Percentiles rank a stretch among this genome's conserved stretches.
Conservation (phyloP, 148 eudicot genomes). For the Dysphania ambrosioides region DNA sequence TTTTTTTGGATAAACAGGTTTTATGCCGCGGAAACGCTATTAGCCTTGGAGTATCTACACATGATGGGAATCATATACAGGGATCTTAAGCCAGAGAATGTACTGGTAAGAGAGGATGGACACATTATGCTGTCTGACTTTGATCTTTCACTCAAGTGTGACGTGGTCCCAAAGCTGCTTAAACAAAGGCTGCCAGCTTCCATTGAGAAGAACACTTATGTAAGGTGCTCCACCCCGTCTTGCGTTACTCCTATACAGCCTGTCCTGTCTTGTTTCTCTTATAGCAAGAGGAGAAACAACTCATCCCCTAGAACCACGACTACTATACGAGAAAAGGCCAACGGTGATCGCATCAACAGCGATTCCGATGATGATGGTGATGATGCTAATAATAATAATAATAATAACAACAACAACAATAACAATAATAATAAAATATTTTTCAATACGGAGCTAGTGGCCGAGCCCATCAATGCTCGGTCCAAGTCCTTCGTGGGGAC, state of each 20-base stretch:
- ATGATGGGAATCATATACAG: conserved; percentile 80
- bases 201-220: conserved; percentile 9
- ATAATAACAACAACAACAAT: not conserved
- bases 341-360: conserved; percentile 25
- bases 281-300: conserved; percentile 26
- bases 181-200: conserved; percentile 28
- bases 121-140: conserved; percentile 80
- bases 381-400: not conserved
- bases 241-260: conserved; percentile 60
- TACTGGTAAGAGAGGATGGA: conserved; percentile 72
- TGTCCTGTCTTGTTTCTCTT: conserved; percentile 60
- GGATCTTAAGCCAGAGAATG: conserved; percentile 75
- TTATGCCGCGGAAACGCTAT: conserved; percentile 62
- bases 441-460: conserved; percentile 47
- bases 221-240: conserved; percentile 46
- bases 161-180: conserved; percentile 55
- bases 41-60: conserved; percentile 74
- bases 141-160: conserved; percentile 67
- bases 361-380: conserved; percentile 2
- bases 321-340: conserved; percentile 25
- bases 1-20: conserved; percentile 36
- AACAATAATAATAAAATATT: not conserved
- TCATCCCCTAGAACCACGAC: conserved; percentile 25
- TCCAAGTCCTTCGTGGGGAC: conserved; percentile 76
- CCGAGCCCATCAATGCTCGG: conserved; percentile 60